A percentile compares a stretch with the other conserved stretches of the same genome.
Conservation (phyloP, 2,329 filamentous ascomycete genomes). For the Polytolypa hystricis region DNA sequence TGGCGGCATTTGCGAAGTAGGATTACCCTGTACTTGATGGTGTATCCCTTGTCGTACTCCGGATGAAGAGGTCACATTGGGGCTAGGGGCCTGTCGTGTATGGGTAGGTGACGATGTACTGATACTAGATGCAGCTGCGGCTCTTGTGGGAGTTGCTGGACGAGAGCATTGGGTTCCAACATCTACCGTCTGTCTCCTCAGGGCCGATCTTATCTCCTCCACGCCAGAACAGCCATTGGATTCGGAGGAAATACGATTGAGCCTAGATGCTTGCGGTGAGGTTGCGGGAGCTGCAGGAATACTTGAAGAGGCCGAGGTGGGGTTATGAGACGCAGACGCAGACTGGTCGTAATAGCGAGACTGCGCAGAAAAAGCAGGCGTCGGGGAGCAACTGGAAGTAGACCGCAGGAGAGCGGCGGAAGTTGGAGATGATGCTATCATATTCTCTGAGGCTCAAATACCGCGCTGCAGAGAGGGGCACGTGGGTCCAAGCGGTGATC, state of each 20-base stretch:
- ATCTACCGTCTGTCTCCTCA: slow-evolving; percentile 34
- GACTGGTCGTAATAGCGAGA: slow-evolving; percentile 4
- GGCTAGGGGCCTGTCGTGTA: no score
- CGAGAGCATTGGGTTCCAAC: slow-evolving; percentile 46
- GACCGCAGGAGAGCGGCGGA: slow-evolving; percentile 25
- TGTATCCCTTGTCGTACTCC: slow-evolving; percentile 15
- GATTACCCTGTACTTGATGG: slow-evolving; percentile 9
- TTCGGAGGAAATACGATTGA: slow-evolving; percentile 8
- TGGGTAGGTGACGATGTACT: no score
- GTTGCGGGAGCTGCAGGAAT: background rate
- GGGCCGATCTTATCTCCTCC: slow-evolving; percentile 10
- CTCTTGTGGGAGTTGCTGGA: slow-evolving; percentile 34
- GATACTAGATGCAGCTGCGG: background rate
- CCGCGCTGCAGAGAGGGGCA: slow-evolving; percentile 6
- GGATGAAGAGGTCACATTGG: no score
- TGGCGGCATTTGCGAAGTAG: slow-evolving; percentile 14
- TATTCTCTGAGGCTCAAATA: slow-evolving; percentile 10
- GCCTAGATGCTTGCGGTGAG: slow-evolving; percentile 5
- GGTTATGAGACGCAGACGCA: background rate
- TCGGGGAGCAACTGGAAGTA: slow-evolving; percentile 17
- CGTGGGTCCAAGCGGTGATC: slow-evolving; percentile 11
- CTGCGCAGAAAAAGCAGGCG: slow-evolving; percentile 7
- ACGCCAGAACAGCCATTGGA: slow-evolving; percentile 8
- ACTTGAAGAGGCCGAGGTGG: slow-evolving; percentile 1
- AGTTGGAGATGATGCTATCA: slow-evolving; percentile 32